Conservation (phyloP, 768 basidiomycete genomes). For the Agrocybe chaxingu region DNA sequence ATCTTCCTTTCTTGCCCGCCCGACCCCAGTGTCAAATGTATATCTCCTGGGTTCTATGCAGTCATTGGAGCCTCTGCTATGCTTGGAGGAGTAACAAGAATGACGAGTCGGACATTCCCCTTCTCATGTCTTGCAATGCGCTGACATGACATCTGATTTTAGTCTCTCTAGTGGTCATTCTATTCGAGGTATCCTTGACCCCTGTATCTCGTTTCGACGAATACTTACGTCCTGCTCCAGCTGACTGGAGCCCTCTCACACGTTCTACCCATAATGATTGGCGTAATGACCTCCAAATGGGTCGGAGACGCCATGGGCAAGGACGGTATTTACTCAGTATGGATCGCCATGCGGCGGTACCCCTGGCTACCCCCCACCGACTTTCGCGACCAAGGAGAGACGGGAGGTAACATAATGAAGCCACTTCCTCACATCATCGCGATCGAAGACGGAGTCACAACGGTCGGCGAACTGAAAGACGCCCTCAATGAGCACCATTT, state of each 20-base stretch:
- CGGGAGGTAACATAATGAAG: conserved; percentile 60
- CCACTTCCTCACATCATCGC: conserved; percentile 45
- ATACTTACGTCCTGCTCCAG: conserved; percentile 26
- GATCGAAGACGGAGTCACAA: conserved; percentile 46
- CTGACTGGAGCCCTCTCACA: conserved; percentile 78
- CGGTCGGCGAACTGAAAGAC: conserved; percentile 48
- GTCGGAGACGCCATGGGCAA: conserved; percentile 68
- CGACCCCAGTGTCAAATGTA: conserved; percentile 62
- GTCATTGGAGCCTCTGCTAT: conserved; percentile 76
- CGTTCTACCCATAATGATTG: conserved; percentile 81
- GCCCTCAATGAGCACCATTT: conserved; percentile 44
- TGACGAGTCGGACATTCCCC: conserved; percentile 54
- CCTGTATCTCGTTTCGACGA: neutral
- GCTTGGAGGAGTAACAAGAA: conserved; percentile 73
- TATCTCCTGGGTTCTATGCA: conserved; percentile 75
- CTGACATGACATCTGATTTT: conserved; percentile 4
- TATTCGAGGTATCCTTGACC: conserved; percentile 54
- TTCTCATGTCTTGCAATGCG: neutral
- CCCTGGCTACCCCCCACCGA: conserved; percentile 68
- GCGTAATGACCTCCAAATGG: conserved; percentile 76
- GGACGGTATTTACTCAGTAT: conserved; percentile 68
- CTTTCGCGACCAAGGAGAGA: conserved; percentile 63
- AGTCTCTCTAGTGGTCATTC: conserved; percentile 76
- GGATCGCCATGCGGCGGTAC: conserved; percentile 70
- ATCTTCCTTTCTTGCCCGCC: conserved; percentile 71